phyloP scores from a whole-genome alignment of 371 early-diverging fungal genomes.

The Dipsacomyces acuminosporus region DNA sequence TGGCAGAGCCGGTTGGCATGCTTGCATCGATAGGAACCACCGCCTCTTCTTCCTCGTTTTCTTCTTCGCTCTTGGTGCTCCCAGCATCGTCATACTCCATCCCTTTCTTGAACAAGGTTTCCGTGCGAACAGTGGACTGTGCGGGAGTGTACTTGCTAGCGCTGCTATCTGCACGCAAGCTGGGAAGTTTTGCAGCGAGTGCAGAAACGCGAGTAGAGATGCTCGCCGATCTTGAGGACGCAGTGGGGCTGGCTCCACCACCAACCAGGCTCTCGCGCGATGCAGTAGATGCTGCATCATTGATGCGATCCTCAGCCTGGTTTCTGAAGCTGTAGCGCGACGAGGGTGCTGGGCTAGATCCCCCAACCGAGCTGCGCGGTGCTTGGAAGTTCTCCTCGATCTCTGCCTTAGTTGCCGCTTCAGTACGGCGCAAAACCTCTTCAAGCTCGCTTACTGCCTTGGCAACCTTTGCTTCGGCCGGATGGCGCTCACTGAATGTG shows the following conservation, averaged over 20 bases:
- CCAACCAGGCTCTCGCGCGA: constrained; percentile 41
- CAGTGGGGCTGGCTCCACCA: constrained; percentile 21
- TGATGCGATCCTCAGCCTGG: neutral
- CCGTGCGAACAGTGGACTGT: constrained; percentile 41
- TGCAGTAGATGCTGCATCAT: constrained; percentile 15
- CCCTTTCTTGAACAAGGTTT: constrained; percentile 31
- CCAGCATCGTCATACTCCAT: constrained; percentile 33
- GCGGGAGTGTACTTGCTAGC: constrained; percentile 28
- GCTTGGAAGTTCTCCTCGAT: constrained; percentile 30
- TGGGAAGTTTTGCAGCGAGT: constrained; percentile 19
- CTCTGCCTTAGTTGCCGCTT: constrained; percentile 21
- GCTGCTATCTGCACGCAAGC: constrained; percentile 14
- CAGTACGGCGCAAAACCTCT: constrained; percentile 42
- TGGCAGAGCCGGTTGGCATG: constrained; percentile 16
- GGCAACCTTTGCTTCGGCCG: constrained; percentile 43
- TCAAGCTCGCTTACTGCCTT: constrained; percentile 46
- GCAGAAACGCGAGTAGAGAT: constrained; percentile 37
- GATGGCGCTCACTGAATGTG: constrained; percentile 31
- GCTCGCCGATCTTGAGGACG: constrained; percentile 38
- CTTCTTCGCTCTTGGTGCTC: constrained; percentile 6
- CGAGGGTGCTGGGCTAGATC: constrained; percentile 4
- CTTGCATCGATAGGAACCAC: constrained; percentile 23
- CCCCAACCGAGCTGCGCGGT: constrained; percentile 1
- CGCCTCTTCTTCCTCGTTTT: constrained; percentile 15
- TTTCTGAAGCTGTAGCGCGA: neutral